Evolutionary conservation across 2,329 filamentous ascomycete species (phyloP), one percentile per base, ranked within the genome.

Genomic region (Aspergillus uvarum): DNA sequence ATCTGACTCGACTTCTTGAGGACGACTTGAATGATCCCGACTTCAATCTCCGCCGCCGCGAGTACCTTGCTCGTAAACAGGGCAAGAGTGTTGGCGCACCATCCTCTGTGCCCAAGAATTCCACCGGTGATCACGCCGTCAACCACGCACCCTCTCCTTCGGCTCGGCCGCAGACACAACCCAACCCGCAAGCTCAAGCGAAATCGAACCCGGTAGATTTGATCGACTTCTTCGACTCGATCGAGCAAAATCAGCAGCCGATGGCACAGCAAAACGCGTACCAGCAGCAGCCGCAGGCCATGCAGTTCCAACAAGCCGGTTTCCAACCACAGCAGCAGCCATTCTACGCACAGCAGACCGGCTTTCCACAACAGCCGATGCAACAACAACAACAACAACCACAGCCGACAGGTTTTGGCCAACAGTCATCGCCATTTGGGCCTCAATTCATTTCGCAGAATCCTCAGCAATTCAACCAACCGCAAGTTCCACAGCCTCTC

Each of bases 1-100:
- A 95, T 72, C 79, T 99, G 55, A 91, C 91, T 16, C 88, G 88
- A 26, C 92, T 96, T 58, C 83, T 99, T 26, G 92, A 98, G 74
- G 95, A 99, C 67, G 98, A 99, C 72, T 81, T 99, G 50, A 89
- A 93, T 64, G 95, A 99, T 70, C 88, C 92, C 3, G 95, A 99
- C 74, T 99, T 99, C 70, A 95, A 99, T 68, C 85, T 93, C 58
- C 95, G 98, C 68, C 85, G 95, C 63, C 84, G 92, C 67, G 95
- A 99, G 73, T 99, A 96, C 71, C 79, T 98, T 54, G 90, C 91
- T 1, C 91, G 96, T 72, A 89, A 94, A 71, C 89, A 94, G 59
- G 90, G 88, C 14, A 88, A 87, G 72, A 85, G 81, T 69, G 77
- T 76, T 31, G 79, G 79, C 22, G 78, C 74, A 8, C 70, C 74